Evolutionary conservation across 1,139 yeast species (phyloP).

Genomic region (Geotrichum cucujoidarum): DNA sequence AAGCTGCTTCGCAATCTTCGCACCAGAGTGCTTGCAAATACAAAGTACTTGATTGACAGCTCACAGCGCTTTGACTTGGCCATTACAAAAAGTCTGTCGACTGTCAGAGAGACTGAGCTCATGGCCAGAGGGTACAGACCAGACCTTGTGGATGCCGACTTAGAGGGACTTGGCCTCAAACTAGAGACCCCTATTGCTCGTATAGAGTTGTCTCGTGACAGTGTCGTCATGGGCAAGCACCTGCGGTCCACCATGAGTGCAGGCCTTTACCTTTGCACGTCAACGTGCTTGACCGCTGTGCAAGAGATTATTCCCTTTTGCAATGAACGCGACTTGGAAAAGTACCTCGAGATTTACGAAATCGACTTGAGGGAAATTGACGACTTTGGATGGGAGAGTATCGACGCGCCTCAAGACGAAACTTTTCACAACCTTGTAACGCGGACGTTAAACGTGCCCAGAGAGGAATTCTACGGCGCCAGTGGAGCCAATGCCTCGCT

Average conservation of each 20-base stretch:
- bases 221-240: slow-evolving; percentile 28
- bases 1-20: slow-evolving; percentile 35
- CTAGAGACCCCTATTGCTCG: neutral
- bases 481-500: slow-evolving; percentile 31
- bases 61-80: slow-evolving; percentile 35
- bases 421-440: slow-evolving; percentile 21
- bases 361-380: slow-evolving; percentile 29
- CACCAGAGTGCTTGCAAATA: slow-evolving; percentile 32
- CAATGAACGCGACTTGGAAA: slow-evolving; percentile 36
- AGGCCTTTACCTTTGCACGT: slow-evolving; percentile 29
- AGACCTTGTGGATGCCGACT: neutral
- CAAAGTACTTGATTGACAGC: slow-evolving; percentile 30
- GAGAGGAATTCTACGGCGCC: slow-evolving; percentile 28
- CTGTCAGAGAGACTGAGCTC: slow-evolving; percentile 38
- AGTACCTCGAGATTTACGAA: slow-evolving; percentile 43
- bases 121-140: neutral
- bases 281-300: slow-evolving; percentile 30
- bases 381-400: slow-evolving; percentile 20
- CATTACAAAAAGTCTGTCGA: slow-evolving; percentile 32
- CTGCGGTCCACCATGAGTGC: slow-evolving; percentile 34
- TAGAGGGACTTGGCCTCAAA: neutral
- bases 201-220: slow-evolving; percentile 3
- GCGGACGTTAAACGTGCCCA: slow-evolving; percentile 15
- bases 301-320: slow-evolving; percentile 32
- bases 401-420: slow-evolving; percentile 23